A percentile compares a stretch with the other conserved stretches of the same genome.
phyloP scores from a whole-genome alignment of 345 rosid species.

The Psidium guajava region DNA sequence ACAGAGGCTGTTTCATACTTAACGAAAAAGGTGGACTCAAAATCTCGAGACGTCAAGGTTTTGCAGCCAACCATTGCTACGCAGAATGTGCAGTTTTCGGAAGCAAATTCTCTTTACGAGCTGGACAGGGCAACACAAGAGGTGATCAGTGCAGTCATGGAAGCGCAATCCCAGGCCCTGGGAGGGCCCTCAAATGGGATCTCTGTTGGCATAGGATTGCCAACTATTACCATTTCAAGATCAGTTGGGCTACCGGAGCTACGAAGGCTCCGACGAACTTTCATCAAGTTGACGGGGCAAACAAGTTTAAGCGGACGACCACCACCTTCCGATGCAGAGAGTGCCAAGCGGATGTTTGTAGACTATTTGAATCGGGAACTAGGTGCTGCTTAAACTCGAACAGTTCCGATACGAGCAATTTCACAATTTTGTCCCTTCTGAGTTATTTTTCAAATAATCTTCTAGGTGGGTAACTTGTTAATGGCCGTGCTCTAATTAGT shows the following conservation, averaged over 20 bases:
- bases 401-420: not conserved
- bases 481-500: not conserved
- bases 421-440: not conserved
- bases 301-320: slow-evolving; percentile 84
- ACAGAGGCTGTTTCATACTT: slow-evolving; percentile 66
- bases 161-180: slow-evolving; percentile 60
- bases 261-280: slow-evolving; percentile 72
- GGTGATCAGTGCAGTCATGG: slow-evolving; percentile 58
- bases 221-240: slow-evolving; percentile 44
- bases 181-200: slow-evolving; percentile 65
- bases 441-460: not conserved
- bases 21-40: slow-evolving; percentile 67
- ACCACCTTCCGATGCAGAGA: slow-evolving; percentile 75
- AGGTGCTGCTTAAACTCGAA: slow-evolving; percentile 22
- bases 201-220: slow-evolving; percentile 47
- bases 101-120: slow-evolving; percentile 78
- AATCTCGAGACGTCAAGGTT: slow-evolving; percentile 57
- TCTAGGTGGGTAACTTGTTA: not conserved
- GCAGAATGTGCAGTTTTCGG: slow-evolving; percentile 52
- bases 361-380: slow-evolving; percentile 91
- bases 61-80: slow-evolving; percentile 97
- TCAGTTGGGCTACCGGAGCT: slow-evolving; percentile 83
- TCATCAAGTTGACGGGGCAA: slow-evolving; percentile 78
- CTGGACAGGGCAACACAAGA: slow-evolving; percentile 86
- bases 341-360: slow-evolving; percentile 85